Base-by-base conservation (phyloP, 2,329 filamentous ascomycete species). In the Cladobotryum protrusum region DNA sequence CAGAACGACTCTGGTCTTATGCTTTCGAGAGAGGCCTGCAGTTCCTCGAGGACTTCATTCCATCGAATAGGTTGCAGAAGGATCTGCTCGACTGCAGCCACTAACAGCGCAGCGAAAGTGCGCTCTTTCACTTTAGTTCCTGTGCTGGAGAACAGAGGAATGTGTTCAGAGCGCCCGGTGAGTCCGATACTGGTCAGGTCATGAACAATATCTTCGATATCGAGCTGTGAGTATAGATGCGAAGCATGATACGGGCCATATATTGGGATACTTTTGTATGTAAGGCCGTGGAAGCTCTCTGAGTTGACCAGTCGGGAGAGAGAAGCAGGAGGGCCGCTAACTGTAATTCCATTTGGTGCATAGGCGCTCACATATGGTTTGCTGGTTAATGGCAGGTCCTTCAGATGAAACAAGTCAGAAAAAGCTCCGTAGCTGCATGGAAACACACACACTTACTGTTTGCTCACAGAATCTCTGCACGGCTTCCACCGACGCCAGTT, bases 301-400 rank as follows among this genome's bases (percentile, higher is more conserved):
- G 50, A 52, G n/a, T 19, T 36, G 15, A 49, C 32, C 15, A 52
- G 36, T 14, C 46, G 36, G 29, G 42, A 36, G 13, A 52, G 46
- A 11, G 50, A 42, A 12, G 9, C 33, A 1, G 50, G 50, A 14
- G 50, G 43, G 5, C 50, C 50, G 46, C 50, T 49, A 15, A 52
- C 46, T 14, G 50, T 52, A 29, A 49, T 46, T n/a, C 43, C 46
- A 18, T 42, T 45, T 18, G 42, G 43, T 11, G 50, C 46, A 24
- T 45, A 52, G 7, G 50, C 50, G 17, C 46, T 49, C 17, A 52
- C 32, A 29, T 52, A 52, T 6, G 50, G 50, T 17, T 19, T 48
- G 37, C 42, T 49, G 12, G 43, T 45, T 15, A 42, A 19, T 11
- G 50, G 46, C 24, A 52, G 42, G 17, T 36, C n/a, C 47, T 52